Conservation (phyloP, 352 stramenopile species). For the Globisporangium abappressorium region DNA sequence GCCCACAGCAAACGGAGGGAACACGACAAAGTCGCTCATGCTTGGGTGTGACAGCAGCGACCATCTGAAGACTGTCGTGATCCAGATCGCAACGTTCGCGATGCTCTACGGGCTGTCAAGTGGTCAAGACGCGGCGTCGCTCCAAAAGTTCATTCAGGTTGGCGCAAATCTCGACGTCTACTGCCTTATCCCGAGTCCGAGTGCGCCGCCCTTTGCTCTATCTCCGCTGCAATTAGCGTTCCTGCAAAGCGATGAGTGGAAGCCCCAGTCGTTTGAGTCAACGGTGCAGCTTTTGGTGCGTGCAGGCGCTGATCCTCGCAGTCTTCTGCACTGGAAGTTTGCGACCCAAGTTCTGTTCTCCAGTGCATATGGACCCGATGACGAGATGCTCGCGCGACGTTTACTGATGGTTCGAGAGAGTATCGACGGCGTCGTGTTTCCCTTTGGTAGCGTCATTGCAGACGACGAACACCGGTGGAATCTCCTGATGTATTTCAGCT, state of each 20-base stretch:
- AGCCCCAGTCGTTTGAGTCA: slow-evolving; percentile 23
- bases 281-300: slow-evolving; percentile 41
- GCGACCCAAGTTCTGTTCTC: slow-evolving; percentile 47
- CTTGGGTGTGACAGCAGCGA: slow-evolving; percentile 39
- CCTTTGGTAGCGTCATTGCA: slow-evolving; percentile 26
- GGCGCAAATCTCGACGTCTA: slow-evolving; percentile 54
- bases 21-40: slow-evolving; percentile 52
- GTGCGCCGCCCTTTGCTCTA: slow-evolving; percentile 23
- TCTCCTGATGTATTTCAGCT: slow-evolving; percentile 69
- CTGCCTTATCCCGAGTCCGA: slow-evolving; percentile 28
- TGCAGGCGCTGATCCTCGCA: slow-evolving; percentile 37
- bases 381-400: slow-evolving; percentile 27
- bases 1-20: slow-evolving; percentile 21
- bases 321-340: slow-evolving; percentile 59
- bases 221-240: slow-evolving; percentile 59
- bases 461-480: slow-evolving; percentile 55
- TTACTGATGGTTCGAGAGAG: slow-evolving; percentile 29
- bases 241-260: slow-evolving; percentile 9
- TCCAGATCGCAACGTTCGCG: slow-evolving; percentile 54
- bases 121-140: slow-evolving; percentile 27
- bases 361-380: slow-evolving; percentile 10
- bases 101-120: slow-evolving; percentile 47
- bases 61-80: slow-evolving; percentile 33
- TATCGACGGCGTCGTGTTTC: slow-evolving; percentile 25
- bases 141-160: slow-evolving; percentile 44